A percentile compares a stretch with the other conserved stretches of the same genome.
phyloP scores from a whole-genome alignment of 1,139 yeast species.

The Spathaspora sp. region DNA sequence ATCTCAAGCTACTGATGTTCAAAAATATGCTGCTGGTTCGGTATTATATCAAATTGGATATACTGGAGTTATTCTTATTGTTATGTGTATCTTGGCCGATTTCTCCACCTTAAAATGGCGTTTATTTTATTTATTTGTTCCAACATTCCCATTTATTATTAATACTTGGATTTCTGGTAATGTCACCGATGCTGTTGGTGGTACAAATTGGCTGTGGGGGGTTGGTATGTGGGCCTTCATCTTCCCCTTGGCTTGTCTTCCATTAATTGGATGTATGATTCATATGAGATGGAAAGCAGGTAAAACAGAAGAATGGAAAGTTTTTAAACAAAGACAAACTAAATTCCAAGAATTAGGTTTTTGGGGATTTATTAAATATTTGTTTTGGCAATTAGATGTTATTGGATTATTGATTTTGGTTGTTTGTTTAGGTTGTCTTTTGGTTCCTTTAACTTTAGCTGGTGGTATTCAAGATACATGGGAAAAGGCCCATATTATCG shows the following conservation, averaged over 20 bases:
- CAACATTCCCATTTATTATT: conserved; percentile 69
- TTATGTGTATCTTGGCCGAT: conserved; percentile 63
- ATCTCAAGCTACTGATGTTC: conserved; percentile 64
- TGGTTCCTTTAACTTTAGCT: conserved; percentile 41
- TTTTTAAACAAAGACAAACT: conserved; percentile 21
- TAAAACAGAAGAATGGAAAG: conserved; percentile 33
- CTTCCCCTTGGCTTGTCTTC: conserved; percentile 37
- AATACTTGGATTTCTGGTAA: conserved; percentile 77
- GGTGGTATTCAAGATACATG: conserved; percentile 33
- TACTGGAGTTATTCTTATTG: conserved; percentile 58
- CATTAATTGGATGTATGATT: conserved; percentile 28
- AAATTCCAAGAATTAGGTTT: conserved; percentile 25
- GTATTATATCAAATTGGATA: conserved; percentile 70
- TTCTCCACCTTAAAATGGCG: conserved; percentile 71
- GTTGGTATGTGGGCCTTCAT: conserved; percentile 44
- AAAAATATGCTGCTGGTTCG: conserved; percentile 71
- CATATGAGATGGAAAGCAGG: conserved; percentile 39
- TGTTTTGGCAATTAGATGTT: conserved; percentile 38
- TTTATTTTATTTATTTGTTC: conserved; percentile 58
- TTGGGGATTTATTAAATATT: conserved; percentile 20
- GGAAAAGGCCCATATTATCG: conserved; percentile 31
- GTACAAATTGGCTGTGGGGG: conserved; percentile 48
- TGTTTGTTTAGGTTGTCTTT: conserved; percentile 35
- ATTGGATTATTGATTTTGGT: conserved; percentile 32
- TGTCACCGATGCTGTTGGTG: conserved; percentile 33